Conservation (phyloP, 2,329 filamentous ascomycete genomes). For the Aspergillus luchuensis region DNA sequence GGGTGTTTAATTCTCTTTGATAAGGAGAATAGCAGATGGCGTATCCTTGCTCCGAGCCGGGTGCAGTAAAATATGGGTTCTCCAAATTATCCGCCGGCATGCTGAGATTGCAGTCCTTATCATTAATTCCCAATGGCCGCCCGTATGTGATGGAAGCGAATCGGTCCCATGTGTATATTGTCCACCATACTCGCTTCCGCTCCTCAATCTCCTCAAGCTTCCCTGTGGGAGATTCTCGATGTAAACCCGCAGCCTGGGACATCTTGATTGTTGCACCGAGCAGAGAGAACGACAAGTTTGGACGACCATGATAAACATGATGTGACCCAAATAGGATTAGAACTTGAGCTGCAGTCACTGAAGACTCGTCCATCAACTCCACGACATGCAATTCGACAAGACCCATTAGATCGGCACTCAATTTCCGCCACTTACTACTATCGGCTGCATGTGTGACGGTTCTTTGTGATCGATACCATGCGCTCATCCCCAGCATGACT, state of each 20-base stretch:
- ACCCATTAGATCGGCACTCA: constrained; percentile 21
- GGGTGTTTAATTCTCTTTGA: constrained; percentile 27
- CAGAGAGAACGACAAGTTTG: constrained; percentile 43
- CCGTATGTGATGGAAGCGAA: constrained; percentile 48
- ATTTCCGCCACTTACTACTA: constrained; percentile 16
- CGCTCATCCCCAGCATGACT: constrained; percentile 42
- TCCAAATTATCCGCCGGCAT: constrained; percentile 41
- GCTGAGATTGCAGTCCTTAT: constrained; percentile 41
- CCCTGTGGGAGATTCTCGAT: constrained; percentile 31
- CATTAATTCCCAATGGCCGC: constrained; percentile 45
- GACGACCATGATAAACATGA: constrained; percentile 47
- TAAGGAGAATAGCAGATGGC: constrained; percentile 27
- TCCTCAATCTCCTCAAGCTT: constrained; percentile 35
- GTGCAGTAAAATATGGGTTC: constrained; percentile 29
- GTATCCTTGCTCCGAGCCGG: constrained; percentile 1
- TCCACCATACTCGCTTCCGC: constrained; percentile 46
- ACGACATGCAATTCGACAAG: constrained; percentile 38
- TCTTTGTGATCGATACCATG: constrained; percentile 41
- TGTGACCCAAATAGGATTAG: constrained; percentile 46
- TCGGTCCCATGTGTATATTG: constrained; percentile 47
- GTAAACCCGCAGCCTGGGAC: constrained; percentile 39
- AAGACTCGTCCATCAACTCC: constrained; percentile 47
- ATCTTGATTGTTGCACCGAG: constrained; percentile 43
- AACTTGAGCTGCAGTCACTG: constrained; percentile 40
- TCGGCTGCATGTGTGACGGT: constrained; percentile 17